phyloP scores from a whole-genome alignment of 768 basidiomycete species.

The Hortiboletus flavorubellus region DNA sequence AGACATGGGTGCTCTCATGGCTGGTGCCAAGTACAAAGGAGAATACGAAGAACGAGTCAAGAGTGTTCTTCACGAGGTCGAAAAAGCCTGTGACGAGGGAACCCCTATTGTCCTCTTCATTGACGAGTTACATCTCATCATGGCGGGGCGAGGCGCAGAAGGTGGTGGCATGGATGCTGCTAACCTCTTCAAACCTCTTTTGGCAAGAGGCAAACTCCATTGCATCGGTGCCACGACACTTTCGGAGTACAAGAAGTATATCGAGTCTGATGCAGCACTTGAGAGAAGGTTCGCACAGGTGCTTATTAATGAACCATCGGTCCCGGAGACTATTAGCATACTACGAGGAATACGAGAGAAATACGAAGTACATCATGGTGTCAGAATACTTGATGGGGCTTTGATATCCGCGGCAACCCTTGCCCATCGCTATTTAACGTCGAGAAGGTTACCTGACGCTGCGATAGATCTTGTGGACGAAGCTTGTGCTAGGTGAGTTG shows the following conservation, averaged over 20 bases:
- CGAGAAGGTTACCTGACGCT: conserved; percentile 73
- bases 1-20: conserved; percentile 96
- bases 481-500: conserved; percentile 74
- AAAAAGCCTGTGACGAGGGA: conserved; percentile 78
- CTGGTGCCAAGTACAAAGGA: conserved; percentile 88
- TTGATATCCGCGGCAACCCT: conserved; percentile 87
- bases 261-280: conserved; percentile 88
- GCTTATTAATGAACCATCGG: conserved; percentile 85
- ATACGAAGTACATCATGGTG: conserved; percentile 91
- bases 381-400: conserved; percentile 83
- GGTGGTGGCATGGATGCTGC: conserved; percentile 93
- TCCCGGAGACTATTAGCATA: conserved; percentile 88
- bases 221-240: conserved; percentile 92
- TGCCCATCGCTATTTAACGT: conserved; percentile 90
- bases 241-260: conserved; percentile 88
- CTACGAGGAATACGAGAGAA: conserved; percentile 92
- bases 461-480: conserved; percentile 94
- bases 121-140: conserved; percentile 92
- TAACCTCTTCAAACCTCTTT: conserved; percentile 87
- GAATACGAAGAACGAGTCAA: conserved; percentile 98
- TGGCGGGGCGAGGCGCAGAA: conserved; percentile 80
- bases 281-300: conserved; percentile 94
- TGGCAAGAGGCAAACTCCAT: conserved; percentile 77
- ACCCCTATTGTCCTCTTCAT: conserved; percentile 88
- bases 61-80: conserved; percentile 86